A percentile compares a stretch with the other conserved stretches of the same genome.
phyloP scores from a whole-genome alignment of 495 filamentous ascomycete genomes.

The Penicillium maclennaniae region DNA sequence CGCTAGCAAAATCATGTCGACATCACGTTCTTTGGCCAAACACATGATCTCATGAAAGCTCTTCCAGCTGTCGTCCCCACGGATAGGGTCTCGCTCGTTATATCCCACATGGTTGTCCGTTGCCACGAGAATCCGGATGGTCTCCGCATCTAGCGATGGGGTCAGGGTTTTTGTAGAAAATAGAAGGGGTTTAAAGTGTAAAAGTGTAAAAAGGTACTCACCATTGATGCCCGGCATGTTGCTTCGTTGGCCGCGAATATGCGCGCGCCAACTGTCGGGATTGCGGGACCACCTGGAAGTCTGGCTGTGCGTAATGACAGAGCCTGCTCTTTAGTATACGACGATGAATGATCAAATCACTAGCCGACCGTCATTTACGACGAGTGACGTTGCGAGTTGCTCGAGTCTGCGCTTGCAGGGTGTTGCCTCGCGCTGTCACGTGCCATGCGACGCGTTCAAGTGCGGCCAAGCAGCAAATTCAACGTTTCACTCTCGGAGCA shows the following conservation, averaged over 20 bases:
- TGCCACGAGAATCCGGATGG: constrained; percentile 88
- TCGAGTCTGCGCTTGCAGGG: background rate
- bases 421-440: constrained; percentile 14
- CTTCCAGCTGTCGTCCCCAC: constrained; percentile 95
- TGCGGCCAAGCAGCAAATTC: constrained; percentile 1
- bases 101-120: constrained; percentile 98
- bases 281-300: background rate
- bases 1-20: constrained; percentile 92
- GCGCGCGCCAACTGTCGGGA: background rate
- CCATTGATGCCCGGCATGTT: constrained; percentile 25
- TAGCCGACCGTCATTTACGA: background rate
- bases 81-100: constrained; percentile 87
- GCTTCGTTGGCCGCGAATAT: background rate
- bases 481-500: background rate
- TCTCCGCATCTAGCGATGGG: constrained; percentile 62
- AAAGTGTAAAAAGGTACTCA: too few relatives aligned
- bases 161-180: background rate
- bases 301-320: background rate
- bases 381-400: background rate
- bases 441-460: constrained; percentile 6
- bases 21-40: constrained; percentile 79
- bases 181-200: background rate
- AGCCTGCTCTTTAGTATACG: background rate
- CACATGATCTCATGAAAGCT: constrained; percentile 95
- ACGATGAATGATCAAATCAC: background rate